phyloP scores from a whole-genome alignment of 441 rosid species.

The Euphorbia celastroides region DNA sequence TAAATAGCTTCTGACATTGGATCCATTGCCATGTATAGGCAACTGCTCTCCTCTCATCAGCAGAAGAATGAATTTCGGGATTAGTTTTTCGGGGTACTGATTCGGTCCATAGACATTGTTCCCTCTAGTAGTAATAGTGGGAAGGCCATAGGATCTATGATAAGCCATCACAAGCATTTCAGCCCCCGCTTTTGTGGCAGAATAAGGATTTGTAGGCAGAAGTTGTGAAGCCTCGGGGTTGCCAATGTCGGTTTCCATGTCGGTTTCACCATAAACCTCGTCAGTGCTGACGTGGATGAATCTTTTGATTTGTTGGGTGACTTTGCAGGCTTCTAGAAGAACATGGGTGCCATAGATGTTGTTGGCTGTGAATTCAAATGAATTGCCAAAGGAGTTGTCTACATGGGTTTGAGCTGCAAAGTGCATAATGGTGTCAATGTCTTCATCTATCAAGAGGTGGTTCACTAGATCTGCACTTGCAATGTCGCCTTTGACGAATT shows the following conservation, averaged over 20 bases:
- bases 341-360: conserved; percentile 8
- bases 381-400: conserved; percentile 7
- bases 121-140: conserved; percentile 6
- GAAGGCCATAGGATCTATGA: conserved; percentile 7
- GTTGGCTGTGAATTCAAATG: conserved; percentile 1
- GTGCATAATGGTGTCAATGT: conserved; percentile 7
- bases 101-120: conserved; percentile 6
- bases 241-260: conserved; percentile 5
- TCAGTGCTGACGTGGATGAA: conserved; percentile 7
- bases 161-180: conserved; percentile 11
- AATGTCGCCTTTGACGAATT: conserved; percentile 4
- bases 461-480: conserved; percentile 5
- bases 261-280: conserved; percentile 7
- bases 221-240: conserved; percentile 10
- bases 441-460: conserved; percentile 4
- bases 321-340: conserved; percentile 6
- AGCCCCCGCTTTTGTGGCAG: conserved; percentile 7
- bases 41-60: conserved; percentile 5
- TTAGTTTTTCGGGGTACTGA: conserved; percentile 5
- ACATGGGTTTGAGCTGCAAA: conserved; percentile 11
- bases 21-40: conserved; percentile 7
- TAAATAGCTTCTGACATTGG: conserved; percentile 5
- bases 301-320: conserved; percentile 2
- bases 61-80: conserved; percentile 5
- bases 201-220: conserved; percentile 3